Percentiles rank a stretch among this genome's conserved stretches.
Evolutionary conservation across 805 yeast species (phyloP).

Genomic region (Candida ipomoeae): DNA sequence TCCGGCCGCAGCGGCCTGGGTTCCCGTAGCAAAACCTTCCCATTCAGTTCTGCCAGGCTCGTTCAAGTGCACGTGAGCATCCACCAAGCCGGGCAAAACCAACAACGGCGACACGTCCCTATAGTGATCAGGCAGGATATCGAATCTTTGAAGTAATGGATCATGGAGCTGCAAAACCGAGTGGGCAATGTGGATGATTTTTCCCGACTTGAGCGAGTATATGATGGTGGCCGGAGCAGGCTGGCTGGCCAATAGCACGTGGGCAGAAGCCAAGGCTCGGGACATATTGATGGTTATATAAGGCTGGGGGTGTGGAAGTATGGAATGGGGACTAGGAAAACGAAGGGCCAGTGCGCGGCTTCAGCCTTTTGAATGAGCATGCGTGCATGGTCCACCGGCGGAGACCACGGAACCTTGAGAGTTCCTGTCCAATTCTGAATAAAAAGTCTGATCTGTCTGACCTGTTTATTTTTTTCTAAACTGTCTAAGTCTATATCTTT

Average conservation of each 20-base stretch:
- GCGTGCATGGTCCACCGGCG: neutral
- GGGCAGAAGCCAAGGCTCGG: slow-evolving; percentile 57
- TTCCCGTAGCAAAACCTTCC: slow-evolving; percentile 98
- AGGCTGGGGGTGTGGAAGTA: neutral
- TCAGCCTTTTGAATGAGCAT: neutral
- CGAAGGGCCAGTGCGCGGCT: neutral
- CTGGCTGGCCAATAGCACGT: slow-evolving; percentile 48
- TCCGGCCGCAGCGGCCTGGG: slow-evolving; percentile 90
- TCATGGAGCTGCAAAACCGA: slow-evolving; percentile 35
- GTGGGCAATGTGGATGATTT: slow-evolving; percentile 49
- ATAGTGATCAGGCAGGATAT: slow-evolving; percentile 39
- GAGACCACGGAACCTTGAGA: too few relatives aligned
- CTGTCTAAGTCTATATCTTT: too few relatives aligned
- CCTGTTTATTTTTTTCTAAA: too few relatives aligned
- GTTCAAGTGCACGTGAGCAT: slow-evolving; percentile 89
- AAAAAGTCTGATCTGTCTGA: too few relatives aligned
- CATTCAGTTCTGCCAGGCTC: slow-evolving; percentile 98
- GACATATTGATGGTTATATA: slow-evolving; percentile 37
- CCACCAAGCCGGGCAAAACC: slow-evolving; percentile 87
- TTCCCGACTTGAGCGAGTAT: slow-evolving; percentile 48
- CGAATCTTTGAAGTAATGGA: slow-evolving; percentile 38
- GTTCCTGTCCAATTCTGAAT: too few relatives aligned
- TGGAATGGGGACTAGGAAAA: too few relatives aligned
- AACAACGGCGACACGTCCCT: slow-evolving; percentile 58
- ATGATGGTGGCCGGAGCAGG: slow-evolving; percentile 61